Percentiles rank a stretch among this genome's conserved stretches.
Conservation (phyloP, 1,139 yeast genomes). For the Suhomyces kunorum region DNA sequence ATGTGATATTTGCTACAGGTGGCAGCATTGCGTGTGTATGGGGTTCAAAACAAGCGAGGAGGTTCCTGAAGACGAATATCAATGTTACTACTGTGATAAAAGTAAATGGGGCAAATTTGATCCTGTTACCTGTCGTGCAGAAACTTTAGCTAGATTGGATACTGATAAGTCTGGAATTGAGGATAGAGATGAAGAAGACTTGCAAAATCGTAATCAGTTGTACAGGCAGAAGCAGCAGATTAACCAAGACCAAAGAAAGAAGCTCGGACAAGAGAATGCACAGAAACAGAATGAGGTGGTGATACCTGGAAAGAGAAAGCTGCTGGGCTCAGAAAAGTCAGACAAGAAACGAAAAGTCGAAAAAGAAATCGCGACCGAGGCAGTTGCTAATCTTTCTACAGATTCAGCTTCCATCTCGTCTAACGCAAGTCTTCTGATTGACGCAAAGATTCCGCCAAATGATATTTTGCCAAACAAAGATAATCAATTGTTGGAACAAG, state of each 20-base stretch:
- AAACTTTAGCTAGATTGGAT: slow-evolving; percentile 39
- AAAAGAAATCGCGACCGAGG: slow-evolving; percentile 2
- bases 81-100: slow-evolving; percentile 78
- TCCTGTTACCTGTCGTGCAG: slow-evolving; percentile 40
- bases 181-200: slow-evolving; percentile 7
- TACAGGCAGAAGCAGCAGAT: slow-evolving; percentile 12
- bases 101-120: slow-evolving; percentile 51
- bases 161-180: slow-evolving; percentile 12
- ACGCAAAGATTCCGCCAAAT: slow-evolving; percentile 4
- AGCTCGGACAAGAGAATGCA: slow-evolving; percentile 11
- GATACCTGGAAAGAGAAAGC: slow-evolving; percentile 27
- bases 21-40: slow-evolving; percentile 95
- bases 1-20: slow-evolving; percentile 86
- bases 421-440: not conserved
- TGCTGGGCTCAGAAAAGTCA: slow-evolving; percentile 29
- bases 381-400: not conserved
- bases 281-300: slow-evolving; percentile 2
- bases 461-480: slow-evolving; percentile 38
- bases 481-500: slow-evolving; percentile 43
- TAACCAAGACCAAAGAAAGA: slow-evolving; percentile 12
- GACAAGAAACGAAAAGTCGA: slow-evolving; percentile 28
- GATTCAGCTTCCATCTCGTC: not conserved
- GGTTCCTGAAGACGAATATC: slow-evolving; percentile 77
- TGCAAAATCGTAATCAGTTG: slow-evolving; percentile 6
- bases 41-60: slow-evolving; percentile 69